Evolutionary conservation across 2,329 filamentous ascomycete genomes (phyloP).

Genomic region (Fusarium fujikuroi): DNA sequence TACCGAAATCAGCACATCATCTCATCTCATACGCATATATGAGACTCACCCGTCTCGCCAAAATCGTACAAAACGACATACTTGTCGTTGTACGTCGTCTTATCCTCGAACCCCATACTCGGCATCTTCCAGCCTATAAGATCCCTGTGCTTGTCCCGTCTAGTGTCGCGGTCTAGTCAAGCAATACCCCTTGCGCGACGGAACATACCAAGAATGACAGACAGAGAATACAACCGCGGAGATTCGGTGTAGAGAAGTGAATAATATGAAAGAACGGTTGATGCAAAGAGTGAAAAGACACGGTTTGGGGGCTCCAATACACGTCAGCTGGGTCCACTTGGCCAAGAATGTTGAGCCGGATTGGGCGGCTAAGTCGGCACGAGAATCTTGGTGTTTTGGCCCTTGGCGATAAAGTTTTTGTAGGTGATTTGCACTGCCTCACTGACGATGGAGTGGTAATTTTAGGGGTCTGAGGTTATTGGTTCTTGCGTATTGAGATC

Average conservation of each 20-base stretch:
- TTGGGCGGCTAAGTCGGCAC: conserved; percentile 29
- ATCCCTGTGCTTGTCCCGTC: background rate
- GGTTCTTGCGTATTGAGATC: background rate
- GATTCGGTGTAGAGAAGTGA: background rate
- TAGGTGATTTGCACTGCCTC: background rate
- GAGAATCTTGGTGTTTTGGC: conserved; percentile 8
- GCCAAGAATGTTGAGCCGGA: conserved; percentile 31
- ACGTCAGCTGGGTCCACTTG: conserved; percentile 44
- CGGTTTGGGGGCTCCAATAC: conserved; percentile 6
- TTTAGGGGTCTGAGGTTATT: background rate
- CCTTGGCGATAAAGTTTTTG: conserved; percentile 27
- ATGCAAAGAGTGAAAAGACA: background rate
- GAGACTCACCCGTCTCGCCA: conserved; percentile 46
- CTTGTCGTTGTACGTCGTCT: conserved; percentile 50
- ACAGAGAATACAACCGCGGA: background rate
- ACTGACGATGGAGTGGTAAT: background rate
- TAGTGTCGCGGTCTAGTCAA: conserved; percentile 6
- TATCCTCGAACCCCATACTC: conserved; percentile 10
- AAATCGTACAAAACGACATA: conserved; percentile 56
- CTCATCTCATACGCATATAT: rapidly evolving
- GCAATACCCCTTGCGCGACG: conserved; percentile 4
- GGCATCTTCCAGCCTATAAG: conserved; percentile 19
- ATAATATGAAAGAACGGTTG: background rate
- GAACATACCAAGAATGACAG: conserved; percentile 5
- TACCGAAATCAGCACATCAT: background rate